phyloP scores from a whole-genome alignment of 2,329 filamentous ascomycete species.

The Ambrosiella cleistominuta region DNA sequence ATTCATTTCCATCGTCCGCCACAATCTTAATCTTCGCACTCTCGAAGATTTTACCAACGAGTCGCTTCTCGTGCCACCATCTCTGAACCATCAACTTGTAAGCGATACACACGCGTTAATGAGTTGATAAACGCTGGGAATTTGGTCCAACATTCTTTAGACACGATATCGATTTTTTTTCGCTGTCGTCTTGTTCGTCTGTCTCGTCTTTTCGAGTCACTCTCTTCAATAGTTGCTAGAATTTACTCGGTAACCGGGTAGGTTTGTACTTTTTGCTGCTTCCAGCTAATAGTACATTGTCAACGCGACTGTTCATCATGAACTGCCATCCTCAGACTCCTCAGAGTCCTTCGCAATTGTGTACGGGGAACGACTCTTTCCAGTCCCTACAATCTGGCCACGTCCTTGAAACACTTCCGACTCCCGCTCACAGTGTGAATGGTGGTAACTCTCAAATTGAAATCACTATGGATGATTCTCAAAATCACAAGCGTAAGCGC shows the following conservation, averaged over 20 bases:
- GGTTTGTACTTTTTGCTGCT: neutral
- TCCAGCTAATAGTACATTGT: neutral
- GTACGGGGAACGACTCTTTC: slow-evolving; percentile 35
- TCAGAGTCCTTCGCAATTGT: slow-evolving; percentile 47
- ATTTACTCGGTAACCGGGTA: neutral
- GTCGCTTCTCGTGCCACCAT: slow-evolving; percentile 1
- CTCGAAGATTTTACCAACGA: neutral
- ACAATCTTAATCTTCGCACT: neutral
- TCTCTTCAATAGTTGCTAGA: too few relatives aligned
- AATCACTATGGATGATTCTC: slow-evolving; percentile 26
- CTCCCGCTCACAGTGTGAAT: slow-evolving; percentile 45
- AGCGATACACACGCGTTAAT: slow-evolving; percentile 1
- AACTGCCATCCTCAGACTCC: slow-evolving; percentile 51
- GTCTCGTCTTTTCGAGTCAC: neutral
- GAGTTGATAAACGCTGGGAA: neutral
- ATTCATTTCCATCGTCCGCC: slow-evolving; percentile 9
- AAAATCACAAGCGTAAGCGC: slow-evolving; percentile 39
- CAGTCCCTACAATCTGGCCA: slow-evolving; percentile 34
- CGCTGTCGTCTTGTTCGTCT: neutral
- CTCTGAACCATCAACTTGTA: neutral
- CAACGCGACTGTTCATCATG: slow-evolving; percentile 28
- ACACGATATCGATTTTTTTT: neutral
- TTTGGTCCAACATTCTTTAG: neutral
- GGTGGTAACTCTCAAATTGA: slow-evolving; percentile 27
- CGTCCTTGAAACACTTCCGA: slow-evolving; percentile 35